These are phyloP conservation scores for Margaritispora aquatica DNA, from an alignment of 495 filamentous ascomycete species.

Conservation along the genomic window DNA sequence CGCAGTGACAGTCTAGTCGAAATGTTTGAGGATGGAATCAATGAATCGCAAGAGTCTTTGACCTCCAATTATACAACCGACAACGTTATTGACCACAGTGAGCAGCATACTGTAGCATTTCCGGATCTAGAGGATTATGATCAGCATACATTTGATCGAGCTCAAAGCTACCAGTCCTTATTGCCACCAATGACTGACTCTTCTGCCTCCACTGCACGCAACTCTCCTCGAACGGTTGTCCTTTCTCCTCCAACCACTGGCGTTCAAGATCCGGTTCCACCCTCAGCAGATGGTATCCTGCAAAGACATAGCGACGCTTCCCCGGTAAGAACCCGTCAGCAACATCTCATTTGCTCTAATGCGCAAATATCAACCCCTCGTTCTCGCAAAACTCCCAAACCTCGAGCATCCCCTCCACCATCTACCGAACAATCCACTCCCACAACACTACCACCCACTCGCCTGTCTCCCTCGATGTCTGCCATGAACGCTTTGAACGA, in stretches of 20 bases:
- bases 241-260: background rate
- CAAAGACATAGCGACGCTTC: background rate
- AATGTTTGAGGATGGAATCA: background rate
- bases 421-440: background rate
- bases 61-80: background rate
- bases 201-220: background rate
- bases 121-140: background rate
- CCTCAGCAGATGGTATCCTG: background rate
- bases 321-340: background rate
- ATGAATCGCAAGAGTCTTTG: background rate
- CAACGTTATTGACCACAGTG: background rate
- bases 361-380: too few relatives aligned
- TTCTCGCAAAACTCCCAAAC: background rate
- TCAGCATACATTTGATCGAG: background rate
- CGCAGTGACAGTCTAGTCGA: background rate
- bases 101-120: background rate
- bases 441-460: too few relatives aligned
- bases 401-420: background rate
- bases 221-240: background rate
- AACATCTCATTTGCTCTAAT: too few relatives aligned
- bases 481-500: slow-evolving; percentile 19
- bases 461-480: background rate
- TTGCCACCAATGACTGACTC: background rate
- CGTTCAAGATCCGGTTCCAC: background rate
- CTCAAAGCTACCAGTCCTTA: background rate